Conservation (phyloP, 2,329 filamentous ascomycete genomes). For the Chalara sp. region DNA sequence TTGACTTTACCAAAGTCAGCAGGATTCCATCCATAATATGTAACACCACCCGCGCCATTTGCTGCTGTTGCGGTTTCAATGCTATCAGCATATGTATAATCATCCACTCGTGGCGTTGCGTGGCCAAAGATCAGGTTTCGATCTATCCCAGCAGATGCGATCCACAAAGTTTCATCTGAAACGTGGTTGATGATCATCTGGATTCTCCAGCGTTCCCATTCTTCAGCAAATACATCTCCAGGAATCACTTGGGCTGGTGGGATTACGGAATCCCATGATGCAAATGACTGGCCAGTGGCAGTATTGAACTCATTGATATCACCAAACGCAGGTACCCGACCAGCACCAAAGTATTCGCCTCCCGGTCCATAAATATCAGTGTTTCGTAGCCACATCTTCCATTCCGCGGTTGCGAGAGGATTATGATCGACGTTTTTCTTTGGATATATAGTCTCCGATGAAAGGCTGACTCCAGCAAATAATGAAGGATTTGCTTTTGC, state of each 20-base stretch:
- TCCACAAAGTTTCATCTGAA: conserved; percentile 11
- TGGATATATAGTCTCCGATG: conserved; percentile 10
- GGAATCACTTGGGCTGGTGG: conserved; percentile 8
- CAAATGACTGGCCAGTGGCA: conserved; percentile 6
- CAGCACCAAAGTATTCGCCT: conserved; percentile 8
- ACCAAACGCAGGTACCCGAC: conserved; percentile 7
- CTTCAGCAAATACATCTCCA: conserved; percentile 8
- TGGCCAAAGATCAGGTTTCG: conserved; percentile 11
- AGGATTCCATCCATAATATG: conserved; percentile 10
- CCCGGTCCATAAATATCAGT: conserved; percentile 11
- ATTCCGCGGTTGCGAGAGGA: conserved; percentile 8
- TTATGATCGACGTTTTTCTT: conserved; percentile 8
- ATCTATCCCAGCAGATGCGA: conserved; percentile 8
- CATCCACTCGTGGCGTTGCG: conserved; percentile 10
- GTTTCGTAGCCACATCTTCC: conserved; percentile 13
- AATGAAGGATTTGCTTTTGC: conserved; percentile 3
- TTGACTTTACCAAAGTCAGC: conserved; percentile 5
- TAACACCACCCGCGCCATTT: conserved; percentile 10
- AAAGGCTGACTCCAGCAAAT: conserved; percentile 11
- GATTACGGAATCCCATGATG: conserved; percentile 6
- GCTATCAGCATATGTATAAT: conserved; percentile 9
- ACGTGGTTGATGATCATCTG: conserved; percentile 8
- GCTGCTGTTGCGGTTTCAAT: conserved; percentile 10
- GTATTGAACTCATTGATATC: conserved; percentile 9
- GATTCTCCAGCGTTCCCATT: conserved; percentile 12